Percentiles rank a stretch among this genome's conserved stretches.
phyloP scores from a whole-genome alignment of 192 early-diverging fungal species.

The Mortierella hygrophila region DNA sequence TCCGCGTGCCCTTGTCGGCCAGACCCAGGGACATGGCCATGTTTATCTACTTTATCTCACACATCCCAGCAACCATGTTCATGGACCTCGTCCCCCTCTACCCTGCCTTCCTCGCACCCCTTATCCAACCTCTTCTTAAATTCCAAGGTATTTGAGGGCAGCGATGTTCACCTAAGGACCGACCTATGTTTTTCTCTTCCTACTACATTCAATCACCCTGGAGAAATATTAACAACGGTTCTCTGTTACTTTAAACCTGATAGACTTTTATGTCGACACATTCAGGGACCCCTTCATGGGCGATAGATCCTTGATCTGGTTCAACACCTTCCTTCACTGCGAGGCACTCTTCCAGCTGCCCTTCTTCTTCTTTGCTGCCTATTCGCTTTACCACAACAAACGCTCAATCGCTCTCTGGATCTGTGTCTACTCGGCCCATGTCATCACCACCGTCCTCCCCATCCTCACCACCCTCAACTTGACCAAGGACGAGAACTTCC shows the following conservation, averaged over 20 bases:
- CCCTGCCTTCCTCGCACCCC: slow-evolving; percentile 55
- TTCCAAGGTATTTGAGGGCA: slow-evolving; percentile 15
- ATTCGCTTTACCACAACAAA: slow-evolving; percentile 67
- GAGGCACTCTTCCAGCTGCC: slow-evolving; percentile 78
- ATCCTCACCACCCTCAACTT: slow-evolving; percentile 67
- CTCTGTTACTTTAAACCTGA: neutral
- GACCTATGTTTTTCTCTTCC: neutral
- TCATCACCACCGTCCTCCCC: slow-evolving; percentile 76
- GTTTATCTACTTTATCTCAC: slow-evolving; percentile 75
- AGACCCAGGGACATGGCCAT: slow-evolving; percentile 71
- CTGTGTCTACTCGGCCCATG: slow-evolving; percentile 78
- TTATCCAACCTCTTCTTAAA: slow-evolving; percentile 34
- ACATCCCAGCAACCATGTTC: slow-evolving; percentile 77
- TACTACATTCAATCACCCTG: neutral
- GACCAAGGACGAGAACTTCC: slow-evolving; percentile 60
- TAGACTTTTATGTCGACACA: slow-evolving; percentile 59
- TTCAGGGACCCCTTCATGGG: slow-evolving; percentile 76
- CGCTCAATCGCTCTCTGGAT: slow-evolving; percentile 59
- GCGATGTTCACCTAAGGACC: too few relatives aligned
- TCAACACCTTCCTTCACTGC: slow-evolving; percentile 69
- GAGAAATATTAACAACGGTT: neutral
- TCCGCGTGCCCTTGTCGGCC: slow-evolving; percentile 38
- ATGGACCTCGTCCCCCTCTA: slow-evolving; percentile 72
- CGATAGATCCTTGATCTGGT: slow-evolving; percentile 67
- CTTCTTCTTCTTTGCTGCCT: slow-evolving; percentile 74